A percentile compares a stretch with the other conserved stretches of the same genome.
phyloP scores from a whole-genome alignment of 805 yeast species.

The Metschnikowia drakensbergensis region DNA sequence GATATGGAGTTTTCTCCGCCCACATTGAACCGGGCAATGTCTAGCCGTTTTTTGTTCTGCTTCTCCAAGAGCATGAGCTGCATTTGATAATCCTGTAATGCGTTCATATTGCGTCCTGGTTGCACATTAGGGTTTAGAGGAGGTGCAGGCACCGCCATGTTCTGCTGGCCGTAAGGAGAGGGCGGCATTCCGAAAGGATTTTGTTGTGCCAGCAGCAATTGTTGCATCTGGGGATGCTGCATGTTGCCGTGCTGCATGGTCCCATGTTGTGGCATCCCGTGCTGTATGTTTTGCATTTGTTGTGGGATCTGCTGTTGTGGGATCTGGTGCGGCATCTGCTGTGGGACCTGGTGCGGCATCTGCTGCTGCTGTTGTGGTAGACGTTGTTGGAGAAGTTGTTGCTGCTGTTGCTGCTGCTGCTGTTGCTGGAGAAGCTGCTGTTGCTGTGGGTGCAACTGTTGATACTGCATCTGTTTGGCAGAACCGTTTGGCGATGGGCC shows the following conservation, averaged over 20 bases:
- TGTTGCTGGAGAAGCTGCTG: slow-evolving; percentile 5
- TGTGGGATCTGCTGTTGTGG: slow-evolving; percentile 9
- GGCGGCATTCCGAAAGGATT: slow-evolving; percentile 1
- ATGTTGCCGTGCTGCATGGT: neutral
- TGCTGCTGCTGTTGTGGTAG: slow-evolving; percentile 10
- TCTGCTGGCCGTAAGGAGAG: slow-evolving; percentile 4
- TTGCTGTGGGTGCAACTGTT: slow-evolving; percentile 10
- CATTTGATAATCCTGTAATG: slow-evolving; percentile 78
- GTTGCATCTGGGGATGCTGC: slow-evolving; percentile 2
- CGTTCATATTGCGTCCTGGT: slow-evolving; percentile 41
- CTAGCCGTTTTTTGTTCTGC: slow-evolving; percentile 68
- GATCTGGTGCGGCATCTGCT: slow-evolving; percentile 1
- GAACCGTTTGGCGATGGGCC: slow-evolving; percentile 3
- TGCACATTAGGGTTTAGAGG: slow-evolving; percentile 9
- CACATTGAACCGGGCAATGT: slow-evolving; percentile 42
- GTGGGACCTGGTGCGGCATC: slow-evolving; percentile 5
- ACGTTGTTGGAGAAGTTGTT: slow-evolving; percentile 3
- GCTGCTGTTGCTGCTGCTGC: slow-evolving; percentile 13
- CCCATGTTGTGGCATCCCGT: neutral
- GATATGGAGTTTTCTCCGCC: slow-evolving; percentile 8
- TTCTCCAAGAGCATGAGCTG: slow-evolving; percentile 71
- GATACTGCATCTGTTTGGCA: slow-evolving; percentile 1
- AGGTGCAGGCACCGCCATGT: neutral
- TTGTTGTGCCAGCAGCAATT: slow-evolving; percentile 1
- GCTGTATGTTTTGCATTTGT: slow-evolving; percentile 4